phyloP scores from a whole-genome alignment of 352 stramenopile species.

The Pythium utonaiense region DNA sequence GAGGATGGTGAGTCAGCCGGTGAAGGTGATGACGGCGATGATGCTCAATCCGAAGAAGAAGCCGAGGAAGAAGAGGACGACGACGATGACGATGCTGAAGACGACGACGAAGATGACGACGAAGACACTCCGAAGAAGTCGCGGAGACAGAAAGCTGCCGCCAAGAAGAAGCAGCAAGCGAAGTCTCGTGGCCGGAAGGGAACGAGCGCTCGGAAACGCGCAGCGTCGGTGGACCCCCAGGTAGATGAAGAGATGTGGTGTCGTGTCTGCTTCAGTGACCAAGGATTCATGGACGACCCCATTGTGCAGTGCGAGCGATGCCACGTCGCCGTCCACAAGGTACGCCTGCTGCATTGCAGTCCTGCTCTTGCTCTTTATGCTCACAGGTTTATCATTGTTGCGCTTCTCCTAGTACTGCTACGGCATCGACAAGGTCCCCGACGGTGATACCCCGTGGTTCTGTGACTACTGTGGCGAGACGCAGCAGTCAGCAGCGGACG shows the following conservation, averaged over 20 bases:
- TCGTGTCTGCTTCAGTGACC: slow-evolving; percentile 85
- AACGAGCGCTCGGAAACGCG: slow-evolving; percentile 23
- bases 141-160: slow-evolving; percentile 38
- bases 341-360: slow-evolving; percentile 24
- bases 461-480: slow-evolving; percentile 74
- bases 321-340: slow-evolving; percentile 80
- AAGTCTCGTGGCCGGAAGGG: slow-evolving; percentile 24
- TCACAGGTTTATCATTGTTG: background rate
- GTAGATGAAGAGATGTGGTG: slow-evolving; percentile 87
- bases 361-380: background rate
- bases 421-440: slow-evolving; percentile 73
- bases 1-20: slow-evolving; percentile 19
- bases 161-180: slow-evolving; percentile 22
- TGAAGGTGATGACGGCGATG: slow-evolving; percentile 19
- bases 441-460: slow-evolving; percentile 81
- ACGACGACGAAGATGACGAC: slow-evolving; percentile 38
- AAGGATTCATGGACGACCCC: slow-evolving; percentile 82
- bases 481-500: slow-evolving; percentile 35
- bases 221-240: slow-evolving; percentile 45
- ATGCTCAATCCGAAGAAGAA: slow-evolving; percentile 24
- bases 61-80: slow-evolving; percentile 27
- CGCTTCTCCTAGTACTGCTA: slow-evolving; percentile 72
- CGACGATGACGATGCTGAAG: slow-evolving; percentile 29
- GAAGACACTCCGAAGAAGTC: slow-evolving; percentile 35
- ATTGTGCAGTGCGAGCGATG: slow-evolving; percentile 89